Base-by-base conservation (phyloP, 306 rosid genomes). In the Medicago arabica region DNA sequence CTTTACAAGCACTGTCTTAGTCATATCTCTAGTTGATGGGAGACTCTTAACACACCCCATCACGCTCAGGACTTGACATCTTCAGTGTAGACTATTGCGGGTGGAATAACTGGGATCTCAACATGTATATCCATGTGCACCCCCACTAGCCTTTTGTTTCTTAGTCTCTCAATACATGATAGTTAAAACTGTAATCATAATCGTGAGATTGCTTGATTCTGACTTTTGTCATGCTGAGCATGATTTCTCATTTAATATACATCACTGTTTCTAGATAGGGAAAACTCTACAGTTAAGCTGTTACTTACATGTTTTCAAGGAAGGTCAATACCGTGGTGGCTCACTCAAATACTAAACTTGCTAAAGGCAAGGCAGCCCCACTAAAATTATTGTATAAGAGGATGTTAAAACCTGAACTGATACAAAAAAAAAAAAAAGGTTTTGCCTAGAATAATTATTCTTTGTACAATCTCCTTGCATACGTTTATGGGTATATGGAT, bases 371-470 rank as follows among this genome's bases (percentile, higher is more conserved):
- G 54, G 18, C 72, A 25, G 13, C 18, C 12, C 38, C 58, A 13
- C 72, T 50, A 67, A 47, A 46, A 68, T 46, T 23, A 14, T 58
- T 15, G 72, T 23, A 19, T 7, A 28, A 67, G 71, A 43, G 40
- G 18, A 67, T 12, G 57, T 21, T 16, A 68, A 25, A 43, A 43
- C 21, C 23, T 46, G 40, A 67, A 21, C 40, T 23, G 72, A 13
- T 43, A 18, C 23, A 19, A 18, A 64, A 34, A 17, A 51, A 18
- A 64, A 21, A 21, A 23, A 31, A 69, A 69, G 19, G 3, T 16
- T 50, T 76, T 67, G 19, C 67, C 60, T 55, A 41, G 38, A 38
- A 41, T 41, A 66, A 57, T 6, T 67, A 41, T 67, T 67, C 57
- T 43, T 59, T 31, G 60, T 65, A 49, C 72, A 43, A 59, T 44